These are phyloP conservation scores for Pseudocercospora fuligena DNA, from an alignment of 2,329 filamentous ascomycete genomes.

Conservation along the genomic window DNA sequence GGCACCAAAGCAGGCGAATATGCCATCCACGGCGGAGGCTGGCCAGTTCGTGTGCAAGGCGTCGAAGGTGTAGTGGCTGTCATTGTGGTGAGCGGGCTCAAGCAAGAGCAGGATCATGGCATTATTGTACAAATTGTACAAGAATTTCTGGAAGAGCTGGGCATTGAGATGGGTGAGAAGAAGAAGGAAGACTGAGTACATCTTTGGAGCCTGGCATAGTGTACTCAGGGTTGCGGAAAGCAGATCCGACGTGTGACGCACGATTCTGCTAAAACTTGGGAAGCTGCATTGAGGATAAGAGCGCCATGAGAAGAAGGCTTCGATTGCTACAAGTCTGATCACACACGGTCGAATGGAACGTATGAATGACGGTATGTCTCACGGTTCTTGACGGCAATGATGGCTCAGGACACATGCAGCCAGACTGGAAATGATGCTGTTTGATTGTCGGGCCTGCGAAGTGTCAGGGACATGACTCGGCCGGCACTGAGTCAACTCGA, in stretches of 20 bases:
- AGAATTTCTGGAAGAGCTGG: conserved; percentile 52
- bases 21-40: conserved; percentile 78
- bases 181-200: conserved; percentile 43
- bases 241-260: not conserved
- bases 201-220: not conserved
- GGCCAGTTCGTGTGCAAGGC: conserved; percentile 72
- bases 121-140: conserved; percentile 73
- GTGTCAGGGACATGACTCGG: not conserved
- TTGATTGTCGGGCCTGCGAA: not conserved
- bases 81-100: conserved; percentile 75
- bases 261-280: not conserved
- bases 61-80: conserved; percentile 78
- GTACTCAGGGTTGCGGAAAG: not conserved
- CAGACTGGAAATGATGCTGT: not conserved
- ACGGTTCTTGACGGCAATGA: not conserved
- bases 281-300: not conserved
- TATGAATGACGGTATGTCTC: not conserved
- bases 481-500: not conserved
- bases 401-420: not conserved
- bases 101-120: conserved; percentile 77
- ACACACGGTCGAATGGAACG: no score
- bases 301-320: not conserved
- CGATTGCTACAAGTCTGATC: not conserved
- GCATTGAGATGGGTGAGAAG: conserved; percentile 41
- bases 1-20: conserved; percentile 62